Evolutionary conservation across 345 rosid genomes (phyloP), one percentile per base, ranked within the genome.

Genomic region (Adansonia digitata): DNA sequence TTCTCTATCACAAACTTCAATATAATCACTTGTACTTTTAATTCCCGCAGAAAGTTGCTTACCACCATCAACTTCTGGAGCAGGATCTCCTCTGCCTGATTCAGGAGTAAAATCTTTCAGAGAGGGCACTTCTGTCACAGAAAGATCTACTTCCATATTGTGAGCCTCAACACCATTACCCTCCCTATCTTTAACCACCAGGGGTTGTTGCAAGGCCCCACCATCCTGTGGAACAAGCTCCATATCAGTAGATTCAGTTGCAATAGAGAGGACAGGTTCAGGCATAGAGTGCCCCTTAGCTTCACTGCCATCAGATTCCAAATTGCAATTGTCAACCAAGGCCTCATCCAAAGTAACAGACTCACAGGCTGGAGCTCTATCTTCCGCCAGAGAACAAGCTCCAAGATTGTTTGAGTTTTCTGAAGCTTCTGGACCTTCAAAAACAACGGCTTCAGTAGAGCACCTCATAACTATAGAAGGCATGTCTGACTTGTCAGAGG

Each of bases 161-260:
- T 51, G 42, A 62, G 49, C 13, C 45, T 45, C 22, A 74, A 20
- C 69, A 74, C 31, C 42, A 49, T 34, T 40, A 74, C 34, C 14
- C 45, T 51, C 60, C 34, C 39, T 35, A 34, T 45, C 22, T 39
- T 65, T 70, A 52, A 40, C 72, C 20, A 20, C 2, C n/a, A 4
- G 9, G 7, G 59, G 20, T 2, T 51, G 37, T 75, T 53, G 27
- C 62, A 27, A 39, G 27, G 31, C 59, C 22, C 27, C 27, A 17
- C 13, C 64, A 26, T 75, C 77, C 5, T 2, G 62, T 2, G 13
- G 72, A 53, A 27, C 72, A 75, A 40, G 53, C 37, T 75, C 73
- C 42, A 14, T 31, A 29, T 42, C 15, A 9, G 65, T 17, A 55
- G 57, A 43, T 56, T 67, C 78, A 75, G 67, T 37, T 18, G 68